Percentiles rank a stretch among this genome's conserved stretches.
Conservation (phyloP, 2,329 filamentous ascomycete genomes). For the Spiromastix sp. region DNA sequence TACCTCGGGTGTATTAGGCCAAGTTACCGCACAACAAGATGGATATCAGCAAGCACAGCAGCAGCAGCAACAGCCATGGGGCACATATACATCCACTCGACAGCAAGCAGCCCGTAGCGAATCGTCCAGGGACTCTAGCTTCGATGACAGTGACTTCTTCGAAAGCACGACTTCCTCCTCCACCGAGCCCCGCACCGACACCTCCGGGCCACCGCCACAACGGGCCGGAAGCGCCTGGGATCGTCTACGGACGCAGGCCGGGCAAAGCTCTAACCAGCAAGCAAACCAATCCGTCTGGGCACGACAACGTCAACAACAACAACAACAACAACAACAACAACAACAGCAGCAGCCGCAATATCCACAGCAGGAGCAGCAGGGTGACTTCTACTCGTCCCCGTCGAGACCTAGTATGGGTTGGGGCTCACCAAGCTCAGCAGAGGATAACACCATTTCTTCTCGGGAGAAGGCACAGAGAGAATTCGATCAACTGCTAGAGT, state of each 20-base stretch:
- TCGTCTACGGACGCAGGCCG: slow-evolving; percentile 19
- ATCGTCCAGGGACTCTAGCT: slow-evolving; percentile 7
- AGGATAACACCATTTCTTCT: no score
- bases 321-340: slow-evolving; percentile 15
- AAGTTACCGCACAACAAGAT: no score
- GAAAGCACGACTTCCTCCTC: slow-evolving; percentile 28
- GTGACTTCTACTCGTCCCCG: slow-evolving; percentile 3
- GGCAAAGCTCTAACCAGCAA: no score
- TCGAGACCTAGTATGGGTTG: no score
- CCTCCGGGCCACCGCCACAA: slow-evolving; percentile 2
- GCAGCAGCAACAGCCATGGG: neutral
- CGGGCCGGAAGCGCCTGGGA: slow-evolving; percentile 27
- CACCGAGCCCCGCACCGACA: slow-evolving; percentile 14
- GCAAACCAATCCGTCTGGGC: no score
- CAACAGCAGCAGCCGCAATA: slow-evolving; percentile 5
- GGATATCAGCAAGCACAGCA: neutral
- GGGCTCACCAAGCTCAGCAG: no score
- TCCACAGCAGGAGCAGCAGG: slow-evolving; percentile 7
- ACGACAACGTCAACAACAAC: no score
- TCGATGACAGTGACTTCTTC: slow-evolving; percentile 19
- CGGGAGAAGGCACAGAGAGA: slow-evolving; percentile 32
- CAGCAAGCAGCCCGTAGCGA: no score
- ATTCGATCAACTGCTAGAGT: slow-evolving; percentile 34
- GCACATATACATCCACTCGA: no score
- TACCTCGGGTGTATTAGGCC: no score